These are phyloP conservation scores for Fusarium concolor DNA, from an alignment of 2,329 filamentous ascomycete genomes.

Conservation along the genomic window DNA sequence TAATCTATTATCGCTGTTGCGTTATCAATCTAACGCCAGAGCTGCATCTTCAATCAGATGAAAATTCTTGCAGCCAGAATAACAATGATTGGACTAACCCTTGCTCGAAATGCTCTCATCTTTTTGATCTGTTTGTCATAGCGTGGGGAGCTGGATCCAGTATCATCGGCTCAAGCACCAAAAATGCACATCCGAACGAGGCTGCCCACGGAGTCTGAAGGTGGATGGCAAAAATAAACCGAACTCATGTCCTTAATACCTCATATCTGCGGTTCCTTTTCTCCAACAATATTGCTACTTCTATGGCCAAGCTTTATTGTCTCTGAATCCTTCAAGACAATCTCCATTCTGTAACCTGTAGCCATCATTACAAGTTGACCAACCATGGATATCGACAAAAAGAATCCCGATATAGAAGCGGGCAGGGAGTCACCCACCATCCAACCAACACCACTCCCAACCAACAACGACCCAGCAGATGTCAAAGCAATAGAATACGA, in stretches of 20 bases:
- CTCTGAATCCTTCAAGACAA: background rate
- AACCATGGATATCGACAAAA: constrained; percentile 19
- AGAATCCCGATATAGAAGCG: constrained; percentile 15
- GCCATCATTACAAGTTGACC: background rate
- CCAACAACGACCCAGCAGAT: constrained; percentile 19
- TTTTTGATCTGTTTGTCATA: background rate
- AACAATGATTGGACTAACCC: background rate
- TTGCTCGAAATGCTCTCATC: background rate
- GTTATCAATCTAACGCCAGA: background rate
- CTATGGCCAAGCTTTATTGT: background rate
- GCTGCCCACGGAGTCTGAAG: background rate
- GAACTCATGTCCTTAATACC: constrained; percentile 1
- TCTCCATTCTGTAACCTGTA: background rate
- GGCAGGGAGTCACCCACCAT: constrained; percentile 19
- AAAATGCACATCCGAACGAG: background rate
- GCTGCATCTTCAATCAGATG: background rate
- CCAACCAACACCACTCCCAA: constrained; percentile 15
- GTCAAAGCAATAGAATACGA: constrained; percentile 17
- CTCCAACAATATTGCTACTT: background rate
- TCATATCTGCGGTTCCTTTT: background rate
- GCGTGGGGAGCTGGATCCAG: constrained; percentile 5
- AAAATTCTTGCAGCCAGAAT: background rate
- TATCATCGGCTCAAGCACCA: background rate
- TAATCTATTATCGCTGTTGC: constrained; percentile 2
- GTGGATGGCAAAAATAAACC: background rate